Evolutionary conservation across 1,284 basidiomycete genomes (phyloP).

Genomic region (Fistulinella staudtii): DNA sequence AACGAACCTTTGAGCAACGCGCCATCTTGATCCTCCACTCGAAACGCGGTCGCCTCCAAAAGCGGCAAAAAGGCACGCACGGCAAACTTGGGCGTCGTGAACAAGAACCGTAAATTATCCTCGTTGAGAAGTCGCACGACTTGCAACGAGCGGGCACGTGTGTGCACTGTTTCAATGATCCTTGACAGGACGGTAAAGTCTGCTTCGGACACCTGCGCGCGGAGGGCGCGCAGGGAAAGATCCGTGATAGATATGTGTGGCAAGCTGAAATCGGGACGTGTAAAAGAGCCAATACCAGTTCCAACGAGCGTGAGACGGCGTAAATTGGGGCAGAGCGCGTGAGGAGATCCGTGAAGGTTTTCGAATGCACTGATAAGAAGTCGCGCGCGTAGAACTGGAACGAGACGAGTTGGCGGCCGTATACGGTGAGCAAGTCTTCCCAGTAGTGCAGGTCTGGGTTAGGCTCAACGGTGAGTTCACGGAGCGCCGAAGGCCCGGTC

Average conservation of each 20-base stretch:
- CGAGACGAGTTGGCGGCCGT: background rate
- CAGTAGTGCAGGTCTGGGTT: background rate
- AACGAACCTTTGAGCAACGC: constrained; percentile 8
- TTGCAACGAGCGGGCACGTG: constrained; percentile 17
- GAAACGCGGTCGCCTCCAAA: constrained; percentile 6
- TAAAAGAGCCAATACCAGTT: constrained; percentile 2
- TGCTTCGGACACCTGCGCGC: constrained; percentile 5
- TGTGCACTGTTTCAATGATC: constrained; percentile 12
- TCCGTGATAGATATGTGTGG: constrained; percentile 20
- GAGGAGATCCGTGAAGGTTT: background rate
- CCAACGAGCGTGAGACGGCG: background rate
- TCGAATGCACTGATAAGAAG: background rate
- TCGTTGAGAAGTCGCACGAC: constrained; percentile 23
- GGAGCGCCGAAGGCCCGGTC: constrained; percentile 11
- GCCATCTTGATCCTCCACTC: constrained; percentile 26
- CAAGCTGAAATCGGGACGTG: background rate
- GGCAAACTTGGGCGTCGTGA: constrained; percentile 13
- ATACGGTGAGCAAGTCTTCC: background rate
- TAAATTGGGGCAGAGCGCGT: background rate
- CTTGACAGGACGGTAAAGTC: constrained; percentile 13
- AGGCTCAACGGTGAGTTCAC: constrained; percentile 17
- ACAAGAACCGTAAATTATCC: constrained; percentile 18
- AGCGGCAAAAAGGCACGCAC: constrained; percentile 8
- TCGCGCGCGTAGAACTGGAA: background rate
- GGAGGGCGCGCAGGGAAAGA: constrained; percentile 13